Conservation (phyloP, 2,329 filamentous ascomycete genomes). For the Aspergillus glaucus region DNA sequence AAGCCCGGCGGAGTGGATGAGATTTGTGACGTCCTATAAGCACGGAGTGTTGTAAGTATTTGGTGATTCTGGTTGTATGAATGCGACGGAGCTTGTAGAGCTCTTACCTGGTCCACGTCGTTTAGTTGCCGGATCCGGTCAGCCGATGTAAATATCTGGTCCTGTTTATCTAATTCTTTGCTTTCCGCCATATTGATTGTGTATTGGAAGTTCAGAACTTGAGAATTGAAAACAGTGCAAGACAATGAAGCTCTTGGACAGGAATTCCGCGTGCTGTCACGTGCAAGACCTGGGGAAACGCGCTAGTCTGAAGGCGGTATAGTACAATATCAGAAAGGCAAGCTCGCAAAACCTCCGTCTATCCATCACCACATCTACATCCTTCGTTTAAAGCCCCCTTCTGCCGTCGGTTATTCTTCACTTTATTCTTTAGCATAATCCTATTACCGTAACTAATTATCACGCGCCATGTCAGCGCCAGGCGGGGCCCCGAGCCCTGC, state of each 20-base stretch:
- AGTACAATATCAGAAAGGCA: constrained; percentile 20
- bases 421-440: neutral
- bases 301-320: constrained; percentile 1
- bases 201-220: neutral
- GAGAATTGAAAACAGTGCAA: neutral
- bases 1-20: constrained; percentile 55
- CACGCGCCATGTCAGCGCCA: constrained; percentile 38
- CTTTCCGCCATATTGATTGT: constrained; percentile 17
- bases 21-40: constrained; percentile 43
- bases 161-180: constrained; percentile 16
- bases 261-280: constrained; percentile 4
- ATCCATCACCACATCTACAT: neutral
- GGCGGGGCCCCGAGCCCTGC: constrained; percentile 44
- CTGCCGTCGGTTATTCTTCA: neutral
- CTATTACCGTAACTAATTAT: neutral
- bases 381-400: neutral
- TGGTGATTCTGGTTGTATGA: neutral
- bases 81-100: neutral
- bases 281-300: constrained; percentile 4
- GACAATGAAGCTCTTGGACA: neutral
- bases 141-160: constrained; percentile 56
- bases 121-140: constrained; percentile 77
- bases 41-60: neutral
- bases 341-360: constrained; percentile 5
- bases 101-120: constrained; percentile 62